Evolutionary conservation across 2,329 filamentous ascomycete genomes (phyloP).

Genomic region (Colletotrichum lupini): DNA sequence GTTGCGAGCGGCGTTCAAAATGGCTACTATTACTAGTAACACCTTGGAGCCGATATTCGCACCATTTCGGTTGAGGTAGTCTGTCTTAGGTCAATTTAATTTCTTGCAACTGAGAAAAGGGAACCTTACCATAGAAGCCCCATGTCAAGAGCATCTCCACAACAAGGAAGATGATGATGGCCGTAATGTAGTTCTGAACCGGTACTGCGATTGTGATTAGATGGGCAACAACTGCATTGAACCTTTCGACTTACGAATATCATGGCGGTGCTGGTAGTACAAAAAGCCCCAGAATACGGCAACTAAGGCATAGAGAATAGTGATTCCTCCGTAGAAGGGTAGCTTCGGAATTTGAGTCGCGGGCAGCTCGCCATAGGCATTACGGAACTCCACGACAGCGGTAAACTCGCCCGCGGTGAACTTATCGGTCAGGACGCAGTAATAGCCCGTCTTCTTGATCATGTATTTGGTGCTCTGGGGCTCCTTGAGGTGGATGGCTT

Average conservation of each 20-base stretch:
- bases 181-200: constrained; percentile 99
- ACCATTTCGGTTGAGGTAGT: constrained; percentile 92
- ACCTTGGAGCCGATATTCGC: constrained; percentile 85
- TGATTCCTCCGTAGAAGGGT: constrained; percentile 95
- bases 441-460: constrained; percentile 93
- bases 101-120: neutral
- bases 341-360: constrained; percentile 97
- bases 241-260: constrained; percentile 60
- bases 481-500: constrained; percentile 84
- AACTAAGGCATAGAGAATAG: constrained; percentile 91
- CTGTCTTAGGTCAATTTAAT: constrained; percentile 59
- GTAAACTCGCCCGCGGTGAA: constrained; percentile 77
- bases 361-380: constrained; percentile 94
- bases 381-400: constrained; percentile 90
- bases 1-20: constrained; percentile 93
- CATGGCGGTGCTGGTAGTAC: constrained; percentile 92
- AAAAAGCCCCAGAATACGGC: constrained; percentile 91
- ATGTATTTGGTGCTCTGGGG: constrained; percentile 80
- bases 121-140: constrained; percentile 85
- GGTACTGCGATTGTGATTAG: constrained; percentile 68
- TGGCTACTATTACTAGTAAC: constrained; percentile 89
- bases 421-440: constrained; percentile 85
- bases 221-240: neutral
- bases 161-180: constrained; percentile 93
- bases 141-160: constrained; percentile 98